phyloP scores from a whole-genome alignment of 139 green algal genomes.

The Astrephomene gubernaculifera region DNA sequence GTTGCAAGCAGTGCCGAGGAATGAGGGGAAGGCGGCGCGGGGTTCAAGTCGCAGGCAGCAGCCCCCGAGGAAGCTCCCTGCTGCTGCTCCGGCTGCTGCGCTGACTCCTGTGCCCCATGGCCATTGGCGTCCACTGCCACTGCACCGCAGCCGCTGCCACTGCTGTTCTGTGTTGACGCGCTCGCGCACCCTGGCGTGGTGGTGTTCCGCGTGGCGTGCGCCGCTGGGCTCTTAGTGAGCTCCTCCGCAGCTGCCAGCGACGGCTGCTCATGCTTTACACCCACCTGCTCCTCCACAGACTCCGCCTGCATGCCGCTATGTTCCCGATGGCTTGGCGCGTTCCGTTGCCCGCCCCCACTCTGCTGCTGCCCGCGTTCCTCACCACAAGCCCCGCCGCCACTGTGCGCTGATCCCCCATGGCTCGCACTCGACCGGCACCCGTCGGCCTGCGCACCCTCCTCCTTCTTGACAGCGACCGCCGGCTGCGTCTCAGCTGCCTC shows the following conservation, averaged over 20 bases:
- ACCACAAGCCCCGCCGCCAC: not conserved
- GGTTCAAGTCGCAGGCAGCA: not conserved
- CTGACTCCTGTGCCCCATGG: too few species aligned
- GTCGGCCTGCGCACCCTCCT: not conserved
- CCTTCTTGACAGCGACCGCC: not conserved
- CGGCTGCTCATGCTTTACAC: not conserved
- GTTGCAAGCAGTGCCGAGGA: not conserved
- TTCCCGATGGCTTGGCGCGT: not conserved
- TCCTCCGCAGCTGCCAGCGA: not conserved
- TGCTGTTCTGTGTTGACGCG: not conserved
- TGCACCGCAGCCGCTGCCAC: not conserved
- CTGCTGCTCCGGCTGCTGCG: not conserved
- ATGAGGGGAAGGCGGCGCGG: not conserved
- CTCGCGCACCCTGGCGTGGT: not conserved
- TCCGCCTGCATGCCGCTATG: not conserved
- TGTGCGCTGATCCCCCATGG: constrained; percentile 4
- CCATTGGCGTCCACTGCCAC: not conserved
- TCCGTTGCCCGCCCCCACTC: not conserved
- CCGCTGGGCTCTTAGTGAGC: not conserved
- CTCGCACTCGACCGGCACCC: not conserved
- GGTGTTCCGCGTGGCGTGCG: not conserved
- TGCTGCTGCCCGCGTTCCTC: not conserved
- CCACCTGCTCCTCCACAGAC: not conserved
- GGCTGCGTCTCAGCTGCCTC: not conserved
- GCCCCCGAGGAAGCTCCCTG: not conserved